Conservation (phyloP, 1,139 yeast species). For the Geotrichum histeridarum region DNA sequence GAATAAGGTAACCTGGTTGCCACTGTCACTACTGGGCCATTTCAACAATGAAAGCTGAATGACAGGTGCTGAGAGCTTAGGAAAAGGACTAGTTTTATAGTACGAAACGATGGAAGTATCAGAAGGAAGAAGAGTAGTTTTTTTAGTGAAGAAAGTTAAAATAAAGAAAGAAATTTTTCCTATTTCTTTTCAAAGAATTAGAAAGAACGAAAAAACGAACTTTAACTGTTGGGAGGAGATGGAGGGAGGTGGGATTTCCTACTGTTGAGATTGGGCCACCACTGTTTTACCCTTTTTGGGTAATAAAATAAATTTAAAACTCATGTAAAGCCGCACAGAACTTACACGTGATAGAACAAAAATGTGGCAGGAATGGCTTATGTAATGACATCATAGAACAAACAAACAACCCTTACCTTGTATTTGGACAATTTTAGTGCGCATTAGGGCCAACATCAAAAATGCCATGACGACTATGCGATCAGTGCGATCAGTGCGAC, state of each 20-base stretch:
- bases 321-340: not conserved
- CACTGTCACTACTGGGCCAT: not conserved
- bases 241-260: not conserved
- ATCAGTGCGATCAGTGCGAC: too few species aligned
- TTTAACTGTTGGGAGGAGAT: slow-evolving; percentile 8
- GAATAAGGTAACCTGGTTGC: not conserved
- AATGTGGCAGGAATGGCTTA: not conserved
- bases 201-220: not conserved
- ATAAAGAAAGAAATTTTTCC: not conserved
- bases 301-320: not conserved
- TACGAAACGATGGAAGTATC: not conserved
- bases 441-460: too few species aligned
- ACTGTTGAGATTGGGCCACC: slow-evolving; percentile 1
- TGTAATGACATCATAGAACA: too few species aligned
- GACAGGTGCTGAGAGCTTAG: not conserved
- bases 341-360: not conserved
- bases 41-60: not conserved
- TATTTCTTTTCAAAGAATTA: too few species aligned
- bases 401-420: too few species aligned
- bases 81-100: not conserved
- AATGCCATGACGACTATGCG: too few species aligned
- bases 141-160: not conserved
- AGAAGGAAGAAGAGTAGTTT: not conserved
- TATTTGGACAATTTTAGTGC: too few species aligned
- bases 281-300: not conserved